phyloP scores from a whole-genome alignment of 176 grass and related monocot genomes.

The Oryza punctata region DNA sequence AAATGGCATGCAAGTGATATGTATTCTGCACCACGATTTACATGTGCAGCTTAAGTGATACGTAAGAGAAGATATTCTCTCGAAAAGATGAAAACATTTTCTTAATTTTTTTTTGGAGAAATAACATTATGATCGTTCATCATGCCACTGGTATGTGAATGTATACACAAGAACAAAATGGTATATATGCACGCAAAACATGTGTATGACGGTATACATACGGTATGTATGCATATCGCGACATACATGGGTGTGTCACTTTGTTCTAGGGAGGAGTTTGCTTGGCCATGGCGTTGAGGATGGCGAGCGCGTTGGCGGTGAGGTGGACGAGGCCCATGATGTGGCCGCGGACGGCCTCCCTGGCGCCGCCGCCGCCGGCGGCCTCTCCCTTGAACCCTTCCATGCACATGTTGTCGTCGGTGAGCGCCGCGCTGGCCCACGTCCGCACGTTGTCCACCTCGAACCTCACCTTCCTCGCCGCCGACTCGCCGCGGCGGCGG shows the following conservation, averaged over 20 bases:
- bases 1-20: too few species aligned
- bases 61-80: too few species aligned
- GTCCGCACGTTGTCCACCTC: slow-evolving; percentile 66
- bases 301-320: slow-evolving; percentile 60
- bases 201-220: background rate
- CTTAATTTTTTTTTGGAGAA: too few species aligned
- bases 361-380: slow-evolving; percentile 27
- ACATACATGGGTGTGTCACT: background rate
- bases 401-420: slow-evolving; percentile 73
- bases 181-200: background rate
- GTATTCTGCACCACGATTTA: too few species aligned
- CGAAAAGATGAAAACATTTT: too few species aligned
- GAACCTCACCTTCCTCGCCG: slow-evolving; percentile 31
- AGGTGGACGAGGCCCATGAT: slow-evolving; percentile 53
- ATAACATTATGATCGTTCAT: too few species aligned
- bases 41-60: too few species aligned
- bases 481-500: background rate
- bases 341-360: slow-evolving; percentile 39
- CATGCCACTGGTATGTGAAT: background rate
- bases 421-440: slow-evolving; percentile 89
- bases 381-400: slow-evolving; percentile 54
- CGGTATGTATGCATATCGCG: background rate
- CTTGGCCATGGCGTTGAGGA: slow-evolving; percentile 56
- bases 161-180: background rate
- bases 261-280: background rate